phyloP scores from a whole-genome alignment of 2,329 filamentous ascomycete species.

The Periconia sp. region DNA sequence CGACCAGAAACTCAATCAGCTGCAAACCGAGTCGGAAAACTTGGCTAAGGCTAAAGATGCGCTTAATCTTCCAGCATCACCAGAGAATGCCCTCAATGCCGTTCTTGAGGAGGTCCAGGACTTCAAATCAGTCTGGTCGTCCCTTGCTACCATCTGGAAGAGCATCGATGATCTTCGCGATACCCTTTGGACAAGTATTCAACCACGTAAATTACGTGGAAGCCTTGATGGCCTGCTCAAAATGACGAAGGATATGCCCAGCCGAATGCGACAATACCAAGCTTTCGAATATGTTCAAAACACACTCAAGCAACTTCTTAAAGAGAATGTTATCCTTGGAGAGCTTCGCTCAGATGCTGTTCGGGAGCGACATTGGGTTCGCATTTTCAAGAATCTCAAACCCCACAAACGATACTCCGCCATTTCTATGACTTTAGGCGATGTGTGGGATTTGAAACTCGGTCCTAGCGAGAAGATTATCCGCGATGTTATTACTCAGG shows the following conservation, averaged over 20 bases:
- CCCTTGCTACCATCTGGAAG: conserved; percentile 93
- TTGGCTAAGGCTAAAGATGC: conserved; percentile 97
- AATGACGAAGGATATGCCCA: conserved; percentile 99
- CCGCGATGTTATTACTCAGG: conserved; percentile 90
- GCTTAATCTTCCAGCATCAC: conserved; percentile 78
- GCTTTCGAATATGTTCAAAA: conserved; percentile 99
- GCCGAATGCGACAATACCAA: conserved; percentile 97
- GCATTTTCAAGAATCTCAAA: conserved; percentile 94
- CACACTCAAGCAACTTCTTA: conserved; percentile 82
- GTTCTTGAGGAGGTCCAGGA: conserved; percentile 96
- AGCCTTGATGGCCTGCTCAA: conserved; percentile 91
- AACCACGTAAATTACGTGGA: conserved; percentile 87
- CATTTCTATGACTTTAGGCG: conserved; percentile 92
- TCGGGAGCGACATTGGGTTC: conserved; percentile 93
- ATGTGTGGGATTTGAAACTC: conserved; percentile 97
- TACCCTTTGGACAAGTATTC: conserved; percentile 90
- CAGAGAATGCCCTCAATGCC: conserved; percentile 78
- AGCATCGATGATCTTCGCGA: conserved; percentile 93
- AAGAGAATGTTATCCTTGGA: conserved; percentile 83
- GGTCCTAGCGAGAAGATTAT: conserved; percentile 84
- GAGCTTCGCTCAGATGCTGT: conserved; percentile 97
- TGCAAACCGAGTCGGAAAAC: conserved; percentile 89
- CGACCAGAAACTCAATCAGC: conserved; percentile 78
- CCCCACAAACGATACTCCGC: conserved; percentile 93
- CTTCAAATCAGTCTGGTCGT: conserved; percentile 98